Evolutionary conservation across 2,329 filamentous ascomycete species (phyloP).

Genomic region (Botrytis pseudocinerea): DNA sequence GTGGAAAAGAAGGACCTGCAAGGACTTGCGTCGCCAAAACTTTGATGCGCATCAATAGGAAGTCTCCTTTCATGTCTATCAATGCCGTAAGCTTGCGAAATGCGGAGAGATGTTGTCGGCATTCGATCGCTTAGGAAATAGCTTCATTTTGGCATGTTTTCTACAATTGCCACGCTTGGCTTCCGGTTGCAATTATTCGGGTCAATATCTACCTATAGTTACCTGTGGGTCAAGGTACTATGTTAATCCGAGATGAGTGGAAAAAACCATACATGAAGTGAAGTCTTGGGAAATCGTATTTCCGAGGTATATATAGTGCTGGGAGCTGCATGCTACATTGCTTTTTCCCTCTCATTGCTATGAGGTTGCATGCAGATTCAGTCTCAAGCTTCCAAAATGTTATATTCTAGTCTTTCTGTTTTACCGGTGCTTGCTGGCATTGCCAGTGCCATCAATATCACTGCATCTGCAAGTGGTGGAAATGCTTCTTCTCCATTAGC

Average conservation of each 20-base stretch:
- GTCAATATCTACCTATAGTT: background rate
- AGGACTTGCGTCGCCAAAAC: conserved; percentile 1
- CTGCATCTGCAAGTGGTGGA: conserved; percentile 35
- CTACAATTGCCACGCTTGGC: background rate
- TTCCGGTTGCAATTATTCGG: background rate
- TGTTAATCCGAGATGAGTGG: background rate
- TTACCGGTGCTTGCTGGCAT: conserved; percentile 26
- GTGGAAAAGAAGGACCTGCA: background rate
- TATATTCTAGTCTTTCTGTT: conserved; percentile 9
- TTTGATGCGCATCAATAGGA: conserved; percentile 26
- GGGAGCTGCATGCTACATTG: background rate
- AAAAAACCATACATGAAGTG: background rate
- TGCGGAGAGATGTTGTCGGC: background rate
- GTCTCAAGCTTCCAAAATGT: conserved; percentile 14
- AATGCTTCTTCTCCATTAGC: conserved; percentile 36
- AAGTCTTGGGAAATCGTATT: conserved; percentile 15
- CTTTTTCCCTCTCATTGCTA: background rate
- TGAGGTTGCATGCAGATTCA: background rate
- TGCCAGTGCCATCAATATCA: conserved; percentile 34
- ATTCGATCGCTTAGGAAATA: conserved; percentile 1
- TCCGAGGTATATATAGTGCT: conserved; percentile 16
- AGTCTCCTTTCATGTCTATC: background rate
- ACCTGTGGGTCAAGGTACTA: background rate
- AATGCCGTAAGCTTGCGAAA: background rate
- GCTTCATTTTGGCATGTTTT: background rate